Evolutionary conservation across 169 alveolate genomes (phyloP).

Genomic region (Plasmodium knowlesi): DNA sequence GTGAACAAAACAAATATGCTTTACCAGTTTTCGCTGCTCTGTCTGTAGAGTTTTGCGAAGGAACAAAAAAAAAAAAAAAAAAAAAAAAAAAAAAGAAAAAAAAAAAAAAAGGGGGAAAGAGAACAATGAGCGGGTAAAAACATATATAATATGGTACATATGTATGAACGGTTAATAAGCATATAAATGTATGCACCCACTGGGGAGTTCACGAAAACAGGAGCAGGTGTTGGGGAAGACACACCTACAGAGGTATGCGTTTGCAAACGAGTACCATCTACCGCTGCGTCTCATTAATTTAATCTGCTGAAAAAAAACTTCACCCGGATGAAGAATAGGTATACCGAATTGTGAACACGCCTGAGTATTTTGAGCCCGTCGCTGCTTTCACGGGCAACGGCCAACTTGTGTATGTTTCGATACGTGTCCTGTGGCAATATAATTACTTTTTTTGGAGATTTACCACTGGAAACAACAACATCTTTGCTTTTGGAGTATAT

Average conservation of each 20-base stretch:
- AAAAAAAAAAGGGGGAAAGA: background rate
- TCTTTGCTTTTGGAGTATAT: conserved; percentile 35
- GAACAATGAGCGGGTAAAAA: background rate
- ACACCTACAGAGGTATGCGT: background rate
- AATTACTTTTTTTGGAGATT: conserved; percentile 33
- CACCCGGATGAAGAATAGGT: conserved; percentile 21
- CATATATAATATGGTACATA: background rate
- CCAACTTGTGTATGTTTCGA: conserved; percentile 46
- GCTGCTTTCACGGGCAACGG: background rate
- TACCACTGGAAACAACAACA: background rate
- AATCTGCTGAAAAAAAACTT: conserved; percentile 35
- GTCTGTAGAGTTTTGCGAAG: background rate
- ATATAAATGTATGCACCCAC: background rate
- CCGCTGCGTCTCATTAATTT: background rate
- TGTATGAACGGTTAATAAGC: background rate
- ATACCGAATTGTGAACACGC: conserved; percentile 20
- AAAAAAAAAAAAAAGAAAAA: background rate
- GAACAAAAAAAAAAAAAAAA: conserved; percentile 5
- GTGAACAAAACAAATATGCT: background rate
- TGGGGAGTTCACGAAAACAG: background rate
- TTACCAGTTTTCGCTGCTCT: background rate
- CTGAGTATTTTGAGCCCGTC: conserved; percentile 23
- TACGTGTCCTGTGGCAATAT: conserved; percentile 72
- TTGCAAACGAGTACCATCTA: background rate
- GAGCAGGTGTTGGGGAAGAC: background rate